Percentiles rank a stretch among this genome's conserved stretches.
phyloP scores from a whole-genome alignment of 225 moss, liverwort and hornwort genomes.

The Polytrichum formosum region DNA sequence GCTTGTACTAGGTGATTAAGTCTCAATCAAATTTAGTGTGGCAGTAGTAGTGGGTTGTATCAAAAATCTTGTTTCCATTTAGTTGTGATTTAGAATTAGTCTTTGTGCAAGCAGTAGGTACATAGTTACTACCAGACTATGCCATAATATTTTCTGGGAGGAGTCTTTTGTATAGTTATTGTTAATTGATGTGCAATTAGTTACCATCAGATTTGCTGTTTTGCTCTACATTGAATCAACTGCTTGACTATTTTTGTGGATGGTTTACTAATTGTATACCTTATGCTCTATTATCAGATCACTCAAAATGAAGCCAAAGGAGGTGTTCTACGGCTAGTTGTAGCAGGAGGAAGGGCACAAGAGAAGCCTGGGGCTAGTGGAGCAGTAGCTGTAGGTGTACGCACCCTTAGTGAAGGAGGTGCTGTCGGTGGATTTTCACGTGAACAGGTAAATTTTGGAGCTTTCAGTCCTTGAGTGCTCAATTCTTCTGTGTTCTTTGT shows the following conservation, averaged over 20 bases:
- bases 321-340: slow-evolving; percentile 92
- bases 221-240: not conserved
- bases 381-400: slow-evolving; percentile 97
- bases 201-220: not conserved
- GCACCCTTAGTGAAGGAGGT: slow-evolving; percentile 98
- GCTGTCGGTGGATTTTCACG: slow-evolving; percentile 94
- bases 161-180: too few species aligned
- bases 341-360: slow-evolving; percentile 92
- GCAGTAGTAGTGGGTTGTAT: too few species aligned
- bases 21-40: too few species aligned
- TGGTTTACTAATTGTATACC: not conserved
- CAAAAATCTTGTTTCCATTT: too few species aligned
- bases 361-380: slow-evolving; percentile 84
- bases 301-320: slow-evolving; percentile 99
- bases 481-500: too few species aligned
- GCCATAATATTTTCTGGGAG: not conserved
- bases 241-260: not conserved
- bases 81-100: too few species aligned
- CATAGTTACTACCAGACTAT: not conserved
- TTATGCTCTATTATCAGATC: slow-evolving; percentile 37
- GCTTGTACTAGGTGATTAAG: too few species aligned
- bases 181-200: not conserved
- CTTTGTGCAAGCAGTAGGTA: too few species aligned
- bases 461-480: not conserved
- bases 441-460: slow-evolving; percentile 67